These are phyloP conservation scores for Crucihimalaya himalaica DNA, from an alignment of 345 rosid species.

Conservation along the genomic window DNA sequence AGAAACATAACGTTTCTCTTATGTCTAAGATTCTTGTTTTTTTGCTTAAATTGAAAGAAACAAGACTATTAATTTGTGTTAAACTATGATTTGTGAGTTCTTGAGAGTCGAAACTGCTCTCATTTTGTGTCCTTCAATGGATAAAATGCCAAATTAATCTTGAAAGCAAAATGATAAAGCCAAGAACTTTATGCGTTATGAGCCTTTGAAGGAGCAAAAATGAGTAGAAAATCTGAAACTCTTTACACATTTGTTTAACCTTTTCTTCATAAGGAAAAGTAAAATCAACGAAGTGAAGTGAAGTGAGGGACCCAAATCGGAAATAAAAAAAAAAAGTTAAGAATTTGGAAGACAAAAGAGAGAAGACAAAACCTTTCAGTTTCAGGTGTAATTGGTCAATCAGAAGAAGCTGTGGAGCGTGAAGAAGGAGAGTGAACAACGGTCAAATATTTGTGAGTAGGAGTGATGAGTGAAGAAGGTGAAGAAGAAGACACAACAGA, in stretches of 20 bases:
- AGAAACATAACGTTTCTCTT: slow-evolving; percentile 4
- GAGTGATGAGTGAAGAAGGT: slow-evolving; percentile 24
- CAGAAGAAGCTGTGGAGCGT: slow-evolving; percentile 33
- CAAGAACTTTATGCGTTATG: background rate
- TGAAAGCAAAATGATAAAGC: background rate
- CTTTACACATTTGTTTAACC: slow-evolving; percentile 20
- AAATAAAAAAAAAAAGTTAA: background rate
- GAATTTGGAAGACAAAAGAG: slow-evolving; percentile 7
- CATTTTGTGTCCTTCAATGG: background rate
- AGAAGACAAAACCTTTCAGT: slow-evolving; percentile 39
- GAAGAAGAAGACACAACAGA: slow-evolving; percentile 7
- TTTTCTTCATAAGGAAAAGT: background rate
- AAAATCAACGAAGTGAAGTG: background rate
- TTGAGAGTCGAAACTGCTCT: slow-evolving; percentile 1
- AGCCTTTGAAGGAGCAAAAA: background rate
- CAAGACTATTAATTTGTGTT: background rate
- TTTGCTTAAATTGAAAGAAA: background rate
- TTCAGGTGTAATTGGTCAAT: slow-evolving; percentile 21
- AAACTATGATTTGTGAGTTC: background rate
- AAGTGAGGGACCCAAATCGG: slow-evolving; percentile 26
- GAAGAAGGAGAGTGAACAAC: slow-evolving; percentile 15
- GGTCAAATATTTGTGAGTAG: slow-evolving; percentile 35
- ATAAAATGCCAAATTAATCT: slow-evolving; percentile 2
- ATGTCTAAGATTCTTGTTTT: background rate
- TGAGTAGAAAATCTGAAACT: slow-evolving; percentile 12